Evolutionary conservation across 1,284 basidiomycete species (phyloP), one percentile per base, ranked within the genome.

Genomic region (Tetrapyrgos nigripes): DNA sequence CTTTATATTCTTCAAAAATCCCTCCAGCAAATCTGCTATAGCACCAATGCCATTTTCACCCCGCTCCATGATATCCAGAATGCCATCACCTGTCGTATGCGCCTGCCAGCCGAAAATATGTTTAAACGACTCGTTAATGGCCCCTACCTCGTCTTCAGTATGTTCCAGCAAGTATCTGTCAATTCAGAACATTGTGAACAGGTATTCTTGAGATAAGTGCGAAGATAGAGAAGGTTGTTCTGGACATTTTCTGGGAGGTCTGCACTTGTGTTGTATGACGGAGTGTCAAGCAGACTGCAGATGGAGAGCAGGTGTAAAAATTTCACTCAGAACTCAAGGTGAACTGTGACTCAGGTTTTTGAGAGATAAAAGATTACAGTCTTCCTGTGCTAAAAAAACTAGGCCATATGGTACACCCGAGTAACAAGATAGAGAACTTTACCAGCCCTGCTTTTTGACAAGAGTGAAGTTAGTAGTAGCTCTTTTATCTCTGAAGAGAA

Each of bases 11-110:
- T 37, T 43, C 37, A 44, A 26, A 27, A 24, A 43, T 8, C 28
- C 51, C 27, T 45, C 40, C 19, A 53, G 68, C 81, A 8, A 69
- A 68, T 51, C 50, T 8, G 50, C 50, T 33, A 37, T 31, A 21
- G 50, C 50, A 37, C 50, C 50, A 35, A 51, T 51, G 3, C 31
- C 21, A 24, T 51, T 8, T 51, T 51, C 37, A 6, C 51, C 51
- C 3, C 51, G 51, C n/a, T 53, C 51, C 24, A 24, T n/a, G 21
- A 53, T 53, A n/a, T 3, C 3, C 3, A 53, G 37, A 11, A 53
- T 53, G 3, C 51, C 51, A 27, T 53, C 51, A 28, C 51, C 51
- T 26, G 51, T 53, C 8, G 51, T 53, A 23, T 37, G 21, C 6
- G 51, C 37, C 37, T 28, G 33, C 51, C 51, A 52, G 19, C 50